These are phyloP conservation scores for Dryas drummondii DNA, from an alignment of 306 rosid species.

Conservation along the genomic window DNA sequence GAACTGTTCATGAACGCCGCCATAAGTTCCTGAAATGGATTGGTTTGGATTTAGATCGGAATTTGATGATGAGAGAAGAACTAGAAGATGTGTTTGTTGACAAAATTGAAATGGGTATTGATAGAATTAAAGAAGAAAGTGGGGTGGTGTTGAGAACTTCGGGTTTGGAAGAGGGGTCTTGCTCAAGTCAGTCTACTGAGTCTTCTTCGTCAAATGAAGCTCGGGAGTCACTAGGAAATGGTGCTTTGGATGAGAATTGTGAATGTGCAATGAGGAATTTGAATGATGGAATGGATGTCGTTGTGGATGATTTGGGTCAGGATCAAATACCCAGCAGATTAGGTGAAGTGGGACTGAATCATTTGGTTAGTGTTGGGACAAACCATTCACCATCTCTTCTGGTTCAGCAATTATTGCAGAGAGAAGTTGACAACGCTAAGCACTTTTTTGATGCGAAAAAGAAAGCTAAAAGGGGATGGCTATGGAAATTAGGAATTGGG, in stretches of 20 bases:
- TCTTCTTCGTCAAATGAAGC: constrained; percentile 40
- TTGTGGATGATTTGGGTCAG: constrained; percentile 43
- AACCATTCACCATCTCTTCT: constrained; percentile 39
- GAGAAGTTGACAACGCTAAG: constrained; percentile 42
- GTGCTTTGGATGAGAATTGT: constrained; percentile 31
- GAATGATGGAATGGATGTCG: constrained; percentile 52
- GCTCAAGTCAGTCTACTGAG: constrained; percentile 34
- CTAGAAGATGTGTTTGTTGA: constrained; percentile 21
- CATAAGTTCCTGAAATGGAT: constrained; percentile 63
- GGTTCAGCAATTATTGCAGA: constrained; percentile 46
- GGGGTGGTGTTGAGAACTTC: constrained; percentile 52
- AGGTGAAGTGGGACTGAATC: constrained; percentile 46
- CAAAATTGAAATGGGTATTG: constrained; percentile 26
- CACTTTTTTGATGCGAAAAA: constrained; percentile 27
- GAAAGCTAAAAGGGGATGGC: constrained; percentile 60
- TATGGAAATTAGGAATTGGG: constrained; percentile 51
- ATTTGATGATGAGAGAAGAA: constrained; percentile 26
- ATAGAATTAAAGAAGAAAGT: constrained; percentile 44
- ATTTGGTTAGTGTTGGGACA: constrained; percentile 37
- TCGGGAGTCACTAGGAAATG: constrained; percentile 32
- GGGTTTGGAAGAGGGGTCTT: constrained; percentile 33
- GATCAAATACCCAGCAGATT: constrained; percentile 44
- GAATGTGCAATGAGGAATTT: constrained; percentile 45
- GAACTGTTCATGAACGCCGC: constrained; percentile 61
- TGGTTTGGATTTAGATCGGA: constrained; percentile 42